Evolutionary conservation across 75 land plant species (phyloP).

Genomic region (Azolla pinnata): DNA sequence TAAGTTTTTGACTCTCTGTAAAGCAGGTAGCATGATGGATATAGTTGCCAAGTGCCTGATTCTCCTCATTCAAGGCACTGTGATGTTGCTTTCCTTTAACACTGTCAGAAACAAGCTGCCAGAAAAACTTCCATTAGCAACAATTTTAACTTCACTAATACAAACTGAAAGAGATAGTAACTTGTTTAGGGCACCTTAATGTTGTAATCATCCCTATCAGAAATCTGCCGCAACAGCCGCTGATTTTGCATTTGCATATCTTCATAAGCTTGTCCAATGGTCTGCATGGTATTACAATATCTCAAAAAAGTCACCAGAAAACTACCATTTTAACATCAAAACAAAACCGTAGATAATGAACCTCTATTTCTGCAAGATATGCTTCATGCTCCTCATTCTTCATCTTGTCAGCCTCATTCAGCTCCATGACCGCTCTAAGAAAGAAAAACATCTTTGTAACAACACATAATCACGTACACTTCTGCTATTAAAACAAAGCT

Average conservation of each 20-base stretch:
- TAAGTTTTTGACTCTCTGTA: constrained; percentile 26
- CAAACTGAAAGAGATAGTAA: background rate
- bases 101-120: constrained; percentile 37
- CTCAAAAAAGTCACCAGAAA: background rate
- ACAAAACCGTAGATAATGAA: constrained; percentile 13
- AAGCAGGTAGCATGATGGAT: constrained; percentile 25
- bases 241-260: constrained; percentile 95
- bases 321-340: background rate
- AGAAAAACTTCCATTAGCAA: background rate
- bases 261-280: constrained; percentile 98
- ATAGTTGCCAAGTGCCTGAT: constrained; percentile 15
- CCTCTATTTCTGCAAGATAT: constrained; percentile 91
- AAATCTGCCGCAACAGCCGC: constrained; percentile 79
- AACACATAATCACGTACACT: background rate
- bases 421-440: constrained; percentile 48
- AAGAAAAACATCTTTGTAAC: too few relatives aligned
- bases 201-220: constrained; percentile 96
- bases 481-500: background rate
- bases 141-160: background rate
- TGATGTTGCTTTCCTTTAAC: constrained; percentile 31
- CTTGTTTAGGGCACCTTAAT: constrained; percentile 49
- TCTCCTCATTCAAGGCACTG: constrained; percentile 23
- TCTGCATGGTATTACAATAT: constrained; percentile 27
- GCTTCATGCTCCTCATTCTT: constrained; percentile 88
- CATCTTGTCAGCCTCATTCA: constrained; percentile 56